Base-by-base conservation (phyloP, 176 grass and related monocot species). In the Avena sativa region DNA sequence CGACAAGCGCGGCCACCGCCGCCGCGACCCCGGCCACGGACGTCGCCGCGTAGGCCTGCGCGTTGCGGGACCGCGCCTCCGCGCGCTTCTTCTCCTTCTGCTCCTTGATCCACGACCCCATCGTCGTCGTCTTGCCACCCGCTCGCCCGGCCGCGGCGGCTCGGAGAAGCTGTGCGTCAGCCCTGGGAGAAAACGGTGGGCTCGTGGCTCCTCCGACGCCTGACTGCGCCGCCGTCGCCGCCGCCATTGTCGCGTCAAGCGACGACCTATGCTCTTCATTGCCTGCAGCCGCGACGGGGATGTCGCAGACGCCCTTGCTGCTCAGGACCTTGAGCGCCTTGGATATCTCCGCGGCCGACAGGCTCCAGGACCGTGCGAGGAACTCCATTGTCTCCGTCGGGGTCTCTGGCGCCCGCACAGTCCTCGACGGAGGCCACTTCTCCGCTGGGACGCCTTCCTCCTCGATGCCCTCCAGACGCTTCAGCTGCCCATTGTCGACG, bases 321-420 rank as follows among this genome's bases (percentile, higher is more conserved):
- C 92, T 92, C 26, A 93, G 79, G 23, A 93, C 66, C 84, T 87
- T 92, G 46, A 98, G 93, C 5, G 91, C 93, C 84, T 87, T 95
- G 48, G 96, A 95, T 74, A 98, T 93, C 96, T 98, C 96, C 15
- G 92, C 67, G 1, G 96, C 96, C 0, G 96, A 98, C 28, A 98
- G 79, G 76, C 96, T 98, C 96, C 96, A 98, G 0, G 91, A 98
- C 84, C 96, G 67, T 9, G 96, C 96, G 0, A 98, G 82, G 84
- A 95, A 98, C 88, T 98, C 96, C 93, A 98, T 98, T 8, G 96
- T 93, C 87, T 98, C 96, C 40, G 93, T 98, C 1, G 96, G 96
- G 5, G 96, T 98, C 84, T 98, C 96, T 1, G 95, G 95, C 8
- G 93, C 81, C 67, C 77, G 88, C 50, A 98, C 92, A 30, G 89